Percentiles rank a stretch among this genome's conserved stretches.
Evolutionary conservation across 768 basidiomycete species (phyloP).

Genomic region (Sistotremastrum suecicum): DNA sequence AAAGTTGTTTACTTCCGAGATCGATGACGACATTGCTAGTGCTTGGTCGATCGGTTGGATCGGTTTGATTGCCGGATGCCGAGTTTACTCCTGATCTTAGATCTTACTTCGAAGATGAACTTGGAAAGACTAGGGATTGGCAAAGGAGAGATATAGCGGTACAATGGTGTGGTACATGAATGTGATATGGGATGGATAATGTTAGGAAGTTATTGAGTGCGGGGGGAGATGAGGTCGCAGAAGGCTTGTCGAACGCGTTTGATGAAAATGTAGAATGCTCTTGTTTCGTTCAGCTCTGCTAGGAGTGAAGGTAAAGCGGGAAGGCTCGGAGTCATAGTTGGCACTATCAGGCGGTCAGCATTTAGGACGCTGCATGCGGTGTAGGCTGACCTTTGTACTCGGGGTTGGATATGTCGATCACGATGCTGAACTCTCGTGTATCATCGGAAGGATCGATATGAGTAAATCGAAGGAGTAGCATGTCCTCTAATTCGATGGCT

Average conservation of each 20-base stretch:
- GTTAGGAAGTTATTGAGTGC: no score
- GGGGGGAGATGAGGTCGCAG: neutral
- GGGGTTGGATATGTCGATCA: constrained; percentile 54
- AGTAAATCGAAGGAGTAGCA: constrained; percentile 60
- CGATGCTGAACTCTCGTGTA: constrained; percentile 54
- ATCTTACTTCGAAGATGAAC: no score
- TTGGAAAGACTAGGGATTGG: no score
- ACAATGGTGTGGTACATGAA: no score
- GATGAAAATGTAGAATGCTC: constrained; percentile 62
- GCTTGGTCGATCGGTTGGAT: no score
- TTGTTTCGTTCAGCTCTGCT: constrained; percentile 52
- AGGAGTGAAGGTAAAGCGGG: constrained; percentile 54
- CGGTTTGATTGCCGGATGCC: no score
- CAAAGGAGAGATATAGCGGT: no score
- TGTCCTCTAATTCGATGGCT: constrained; percentile 26
- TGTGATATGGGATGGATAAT: no score
- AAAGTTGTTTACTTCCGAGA: no score
- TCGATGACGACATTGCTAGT: no score
- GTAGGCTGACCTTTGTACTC: constrained; percentile 47
- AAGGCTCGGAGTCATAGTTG: constrained; percentile 64
- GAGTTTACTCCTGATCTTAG: no score
- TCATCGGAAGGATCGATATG: constrained; percentile 44
- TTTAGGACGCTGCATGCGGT: constrained; percentile 2
- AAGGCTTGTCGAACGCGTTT: constrained; percentile 33
- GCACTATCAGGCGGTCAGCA: constrained; percentile 31